Percentiles rank a stretch among this genome's conserved stretches.
Evolutionary conservation across 2,329 filamentous ascomycete genomes (phyloP).

Genomic region (Fusarium paranaense): DNA sequence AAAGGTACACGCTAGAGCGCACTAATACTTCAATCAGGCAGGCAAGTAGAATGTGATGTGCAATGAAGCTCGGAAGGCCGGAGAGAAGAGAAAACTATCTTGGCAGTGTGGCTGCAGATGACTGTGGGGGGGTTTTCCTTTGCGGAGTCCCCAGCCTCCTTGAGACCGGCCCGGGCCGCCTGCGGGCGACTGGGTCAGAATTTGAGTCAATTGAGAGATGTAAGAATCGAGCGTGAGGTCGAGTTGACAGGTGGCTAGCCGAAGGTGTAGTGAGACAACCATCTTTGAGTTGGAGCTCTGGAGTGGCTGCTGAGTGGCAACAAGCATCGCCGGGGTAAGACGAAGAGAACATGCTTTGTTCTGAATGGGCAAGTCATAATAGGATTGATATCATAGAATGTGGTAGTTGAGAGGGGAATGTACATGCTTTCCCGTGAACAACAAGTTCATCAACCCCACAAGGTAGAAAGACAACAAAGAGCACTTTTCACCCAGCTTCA

Average conservation of each 20-base stretch:
- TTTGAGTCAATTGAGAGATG: background rate
- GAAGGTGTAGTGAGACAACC: background rate
- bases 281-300: background rate
- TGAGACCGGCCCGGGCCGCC: background rate
- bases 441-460: background rate
- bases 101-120: background rate
- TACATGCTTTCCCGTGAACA: background rate
- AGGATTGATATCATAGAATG: background rate
- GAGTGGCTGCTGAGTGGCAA: background rate
- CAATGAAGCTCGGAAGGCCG: background rate
- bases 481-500: background rate
- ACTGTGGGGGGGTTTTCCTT: background rate
- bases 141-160: background rate
- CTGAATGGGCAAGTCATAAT: background rate
- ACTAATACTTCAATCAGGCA: background rate
- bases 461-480: background rate
- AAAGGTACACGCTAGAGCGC: background rate
- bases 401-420: background rate
- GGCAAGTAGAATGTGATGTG: background rate
- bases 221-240: background rate
- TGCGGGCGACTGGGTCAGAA: background rate
- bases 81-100: background rate
- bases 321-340: background rate
- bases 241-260: background rate
- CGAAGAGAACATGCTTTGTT: background rate